Percentiles rank a stretch among this genome's conserved stretches.
phyloP scores from a whole-genome alignment of 495 filamentous ascomycete genomes.

The Aspergillus nidulans region DNA sequence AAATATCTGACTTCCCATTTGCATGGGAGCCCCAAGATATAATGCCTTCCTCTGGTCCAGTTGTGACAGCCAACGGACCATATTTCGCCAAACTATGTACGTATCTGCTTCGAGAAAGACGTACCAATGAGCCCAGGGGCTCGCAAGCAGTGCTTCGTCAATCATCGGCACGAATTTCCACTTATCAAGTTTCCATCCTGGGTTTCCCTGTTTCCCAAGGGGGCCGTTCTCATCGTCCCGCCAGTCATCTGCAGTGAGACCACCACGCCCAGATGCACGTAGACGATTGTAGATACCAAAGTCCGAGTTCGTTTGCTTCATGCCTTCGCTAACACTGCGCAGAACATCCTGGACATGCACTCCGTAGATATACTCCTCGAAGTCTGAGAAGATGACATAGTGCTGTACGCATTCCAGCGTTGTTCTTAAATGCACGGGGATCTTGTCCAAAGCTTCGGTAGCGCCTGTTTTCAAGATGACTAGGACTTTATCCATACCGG shows the following conservation, averaged over 20 bases:
- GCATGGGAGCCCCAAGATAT: constrained; percentile 50
- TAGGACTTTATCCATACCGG: constrained; percentile 32
- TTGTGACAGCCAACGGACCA: constrained; percentile 44
- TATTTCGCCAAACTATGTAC: constrained; percentile 53
- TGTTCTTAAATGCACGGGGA: constrained; percentile 38
- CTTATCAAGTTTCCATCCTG: constrained; percentile 45
- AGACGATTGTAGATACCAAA: constrained; percentile 40
- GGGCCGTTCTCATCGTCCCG: constrained; percentile 32
- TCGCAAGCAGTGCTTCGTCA: constrained; percentile 31
- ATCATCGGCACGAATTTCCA: constrained; percentile 48
- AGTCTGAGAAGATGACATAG: constrained; percentile 45
- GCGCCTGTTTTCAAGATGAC: constrained; percentile 43
- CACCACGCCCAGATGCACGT: constrained; percentile 33
- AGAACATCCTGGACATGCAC: constrained; percentile 40
- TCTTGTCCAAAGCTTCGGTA: constrained; percentile 34
- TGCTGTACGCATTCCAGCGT: constrained; percentile 39
- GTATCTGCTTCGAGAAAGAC: constrained; percentile 60
- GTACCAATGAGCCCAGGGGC: constrained; percentile 54
- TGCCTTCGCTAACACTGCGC: constrained; percentile 28
- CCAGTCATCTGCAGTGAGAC: constrained; percentile 26
- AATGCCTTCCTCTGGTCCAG: constrained; percentile 40
- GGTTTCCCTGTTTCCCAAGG: constrained; percentile 32
- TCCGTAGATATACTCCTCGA: constrained; percentile 37
- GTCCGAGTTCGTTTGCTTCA: constrained; percentile 35
- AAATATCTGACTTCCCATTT: constrained; percentile 42